These are phyloP conservation scores for Puccinia novopanici DNA, from an alignment of 1,284 basidiomycete genomes.

Conservation along the genomic window DNA sequence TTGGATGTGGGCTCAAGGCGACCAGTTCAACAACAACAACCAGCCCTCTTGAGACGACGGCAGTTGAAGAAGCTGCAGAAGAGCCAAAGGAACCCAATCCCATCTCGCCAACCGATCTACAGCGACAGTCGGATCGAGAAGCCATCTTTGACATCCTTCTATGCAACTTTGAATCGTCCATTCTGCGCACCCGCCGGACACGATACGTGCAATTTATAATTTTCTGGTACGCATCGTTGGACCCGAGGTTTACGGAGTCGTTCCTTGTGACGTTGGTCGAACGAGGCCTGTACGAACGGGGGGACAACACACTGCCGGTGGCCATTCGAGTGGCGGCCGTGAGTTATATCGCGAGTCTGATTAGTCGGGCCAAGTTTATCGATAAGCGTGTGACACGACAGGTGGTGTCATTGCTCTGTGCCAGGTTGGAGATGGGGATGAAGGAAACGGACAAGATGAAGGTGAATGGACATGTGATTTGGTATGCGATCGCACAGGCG, in stretches of 20 bases:
- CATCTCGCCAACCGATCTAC: background rate
- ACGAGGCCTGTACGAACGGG: slow-evolving; percentile 72
- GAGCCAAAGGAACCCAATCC: slow-evolving; percentile 17
- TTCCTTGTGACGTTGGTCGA: slow-evolving; percentile 91
- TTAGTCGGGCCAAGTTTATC: slow-evolving; percentile 85
- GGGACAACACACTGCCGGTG: slow-evolving; percentile 63
- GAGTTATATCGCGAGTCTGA: slow-evolving; percentile 87
- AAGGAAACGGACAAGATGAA: slow-evolving; percentile 60
- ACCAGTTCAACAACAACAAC: slow-evolving; percentile 51
- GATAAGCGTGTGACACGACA: slow-evolving; percentile 73
- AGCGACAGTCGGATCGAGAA: slow-evolving; percentile 52
- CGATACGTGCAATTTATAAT: slow-evolving; percentile 96
- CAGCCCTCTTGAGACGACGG: too few species aligned
- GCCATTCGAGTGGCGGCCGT: slow-evolving; percentile 84
- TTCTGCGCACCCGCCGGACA: slow-evolving; percentile 92
- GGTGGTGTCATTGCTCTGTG: slow-evolving; percentile 79
- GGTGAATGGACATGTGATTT: slow-evolving; percentile 64
- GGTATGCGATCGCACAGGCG: slow-evolving; percentile 91
- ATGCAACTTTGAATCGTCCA: slow-evolving; percentile 86
- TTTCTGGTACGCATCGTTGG: slow-evolving; percentile 91
- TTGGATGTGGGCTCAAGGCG: slow-evolving; percentile 47
- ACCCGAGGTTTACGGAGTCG: slow-evolving; percentile 83
- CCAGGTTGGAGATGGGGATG: slow-evolving; percentile 75
- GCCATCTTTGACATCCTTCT: slow-evolving; percentile 76
- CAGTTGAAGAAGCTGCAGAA: background rate